These are phyloP conservation scores for Skeletonema tropicum DNA, from an alignment of 108 stramenopile species.

Conservation along the genomic window DNA sequence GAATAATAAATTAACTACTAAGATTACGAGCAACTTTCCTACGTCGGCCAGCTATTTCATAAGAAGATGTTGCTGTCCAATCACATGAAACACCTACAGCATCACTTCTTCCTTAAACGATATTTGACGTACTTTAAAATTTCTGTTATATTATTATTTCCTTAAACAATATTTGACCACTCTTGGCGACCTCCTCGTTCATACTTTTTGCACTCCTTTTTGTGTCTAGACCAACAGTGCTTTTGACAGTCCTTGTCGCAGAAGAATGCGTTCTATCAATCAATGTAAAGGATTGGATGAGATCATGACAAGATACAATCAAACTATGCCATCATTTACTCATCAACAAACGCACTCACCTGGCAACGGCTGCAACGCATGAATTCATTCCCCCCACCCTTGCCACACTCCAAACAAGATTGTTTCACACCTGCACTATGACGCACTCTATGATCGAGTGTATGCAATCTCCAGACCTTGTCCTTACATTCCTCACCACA, in stretches of 20 bases:
- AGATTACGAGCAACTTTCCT: too few species aligned
- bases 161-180: not conserved
- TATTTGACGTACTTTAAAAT: too few species aligned
- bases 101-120: too few species aligned
- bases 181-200: not conserved
- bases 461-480: not conserved
- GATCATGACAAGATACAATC: not conserved
- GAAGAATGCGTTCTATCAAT: not conserved
- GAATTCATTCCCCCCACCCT: not conserved
- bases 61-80: too few species aligned
- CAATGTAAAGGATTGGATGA: not conserved
- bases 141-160: too few species aligned
- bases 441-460: slow-evolving; percentile 2
- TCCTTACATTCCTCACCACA: not conserved
- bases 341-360: not conserved
- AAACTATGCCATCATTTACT: not conserved
- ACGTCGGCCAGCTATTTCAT: too few species aligned
- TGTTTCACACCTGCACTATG: not conserved
- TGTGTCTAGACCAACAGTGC: not conserved
- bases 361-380: not conserved
- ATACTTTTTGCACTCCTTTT: not conserved
- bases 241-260: not conserved
- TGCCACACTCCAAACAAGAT: not conserved
- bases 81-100: too few species aligned
- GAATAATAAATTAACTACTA: too few species aligned